Conservation (phyloP, 2,329 filamentous ascomycete genomes). For the Xylaria sp. region DNA sequence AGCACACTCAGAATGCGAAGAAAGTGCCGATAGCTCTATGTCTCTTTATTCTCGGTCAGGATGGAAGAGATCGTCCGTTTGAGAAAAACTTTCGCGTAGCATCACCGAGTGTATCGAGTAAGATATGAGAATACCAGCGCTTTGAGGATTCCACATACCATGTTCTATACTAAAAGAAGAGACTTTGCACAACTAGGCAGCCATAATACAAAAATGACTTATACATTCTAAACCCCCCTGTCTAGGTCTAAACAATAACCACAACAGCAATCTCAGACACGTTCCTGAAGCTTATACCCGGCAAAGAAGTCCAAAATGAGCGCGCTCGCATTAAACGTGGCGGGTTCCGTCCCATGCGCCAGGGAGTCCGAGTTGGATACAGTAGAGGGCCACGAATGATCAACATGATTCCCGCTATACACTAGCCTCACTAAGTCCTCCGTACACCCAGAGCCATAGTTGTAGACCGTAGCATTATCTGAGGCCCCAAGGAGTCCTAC, state of each 20-base stretch:
- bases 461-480: constrained; percentile 20
- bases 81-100: too few relatives aligned
- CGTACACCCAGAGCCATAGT: constrained; percentile 23
- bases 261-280: too few relatives aligned
- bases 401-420: constrained; percentile 37
- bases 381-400: constrained; percentile 38
- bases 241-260: too few relatives aligned
- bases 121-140: too few relatives aligned
- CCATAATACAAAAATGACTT: too few relatives aligned
- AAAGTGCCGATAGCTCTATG: too few relatives aligned
- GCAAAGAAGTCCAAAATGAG: constrained; percentile 38
- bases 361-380: constrained; percentile 33
- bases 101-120: too few relatives aligned
- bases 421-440: constrained; percentile 33
- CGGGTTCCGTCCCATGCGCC: constrained; percentile 21
- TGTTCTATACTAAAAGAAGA: neutral
- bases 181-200: too few relatives aligned
- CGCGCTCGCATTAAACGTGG: constrained; percentile 37
- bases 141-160: neutral
- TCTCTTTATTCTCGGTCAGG: too few relatives aligned
- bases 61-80: too few relatives aligned
- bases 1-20: neutral
- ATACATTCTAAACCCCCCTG: too few relatives aligned
- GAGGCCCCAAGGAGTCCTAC: constrained; percentile 9
- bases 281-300: constrained; percentile 6